Conservation (phyloP, 371 early-diverging fungal genomes). For the Cokeromyces recurvatus region DNA sequence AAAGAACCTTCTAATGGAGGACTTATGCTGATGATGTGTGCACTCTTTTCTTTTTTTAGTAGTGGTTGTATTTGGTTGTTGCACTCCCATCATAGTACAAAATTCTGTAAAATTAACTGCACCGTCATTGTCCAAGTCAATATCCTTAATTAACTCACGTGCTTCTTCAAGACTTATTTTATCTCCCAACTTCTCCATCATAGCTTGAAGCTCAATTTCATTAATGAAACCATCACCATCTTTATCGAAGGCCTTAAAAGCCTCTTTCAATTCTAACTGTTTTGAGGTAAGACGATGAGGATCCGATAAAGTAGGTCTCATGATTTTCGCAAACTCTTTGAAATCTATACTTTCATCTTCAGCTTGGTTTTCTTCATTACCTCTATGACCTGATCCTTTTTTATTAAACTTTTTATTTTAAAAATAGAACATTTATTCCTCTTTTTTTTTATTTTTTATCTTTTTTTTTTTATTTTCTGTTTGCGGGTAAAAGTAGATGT, state of each 20-base stretch:
- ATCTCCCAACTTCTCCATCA: constrained; percentile 47
- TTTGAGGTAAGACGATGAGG: constrained; percentile 27
- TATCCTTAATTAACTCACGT: constrained; percentile 34
- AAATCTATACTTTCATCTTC: constrained; percentile 25
- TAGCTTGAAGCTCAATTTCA: constrained; percentile 30
- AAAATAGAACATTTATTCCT: neutral
- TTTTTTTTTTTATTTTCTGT: neutral
- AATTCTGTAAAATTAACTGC: constrained; percentile 40
- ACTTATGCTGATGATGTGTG: constrained; percentile 21
- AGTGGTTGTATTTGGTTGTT: neutral
- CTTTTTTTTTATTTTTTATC: constrained; percentile 1
- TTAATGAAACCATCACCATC: constrained; percentile 41
- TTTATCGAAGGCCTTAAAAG: constrained; percentile 43
- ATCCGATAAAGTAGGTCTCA: constrained; percentile 37
- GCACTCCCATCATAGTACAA: constrained; percentile 38
- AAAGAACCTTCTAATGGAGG: constrained; percentile 28
- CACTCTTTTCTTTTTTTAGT: constrained; percentile 5
- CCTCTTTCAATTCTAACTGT: constrained; percentile 37
- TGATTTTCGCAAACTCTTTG: constrained; percentile 36
- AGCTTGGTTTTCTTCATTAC: neutral
- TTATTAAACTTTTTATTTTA: neutral
- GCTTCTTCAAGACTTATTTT: constrained; percentile 29
- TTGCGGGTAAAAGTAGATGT: neutral
- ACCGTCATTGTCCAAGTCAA: constrained; percentile 37
- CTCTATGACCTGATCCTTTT: neutral